These are phyloP conservation scores for Trichoderma koningii DNA, from an alignment of 2,329 filamentous ascomycete species.

Conservation along the genomic window DNA sequence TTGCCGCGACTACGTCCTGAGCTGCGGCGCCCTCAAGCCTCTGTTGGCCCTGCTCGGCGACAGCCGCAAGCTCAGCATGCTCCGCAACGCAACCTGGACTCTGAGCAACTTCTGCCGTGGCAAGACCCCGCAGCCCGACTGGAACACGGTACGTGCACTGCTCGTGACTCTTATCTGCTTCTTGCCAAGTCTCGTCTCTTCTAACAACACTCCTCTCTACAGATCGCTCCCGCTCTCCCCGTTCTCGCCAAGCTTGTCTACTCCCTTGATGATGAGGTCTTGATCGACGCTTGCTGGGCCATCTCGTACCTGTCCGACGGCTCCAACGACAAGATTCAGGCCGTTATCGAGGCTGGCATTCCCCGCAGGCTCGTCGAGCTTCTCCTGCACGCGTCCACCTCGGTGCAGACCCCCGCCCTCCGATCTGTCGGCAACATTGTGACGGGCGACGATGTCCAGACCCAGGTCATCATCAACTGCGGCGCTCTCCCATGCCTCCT, in stretches of 20 bases:
- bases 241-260: slow-evolving; percentile 97
- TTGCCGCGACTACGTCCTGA: slow-evolving; percentile 95
- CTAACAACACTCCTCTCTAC: slow-evolving; percentile 29
- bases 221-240: slow-evolving; percentile 93
- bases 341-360: slow-evolving; percentile 97
- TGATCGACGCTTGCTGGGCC: slow-evolving; percentile 99
- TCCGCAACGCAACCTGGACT: slow-evolving; percentile 98
- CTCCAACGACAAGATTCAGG: slow-evolving; percentile 98
- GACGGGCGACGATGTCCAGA: slow-evolving; percentile 97
- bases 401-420: slow-evolving; percentile 94
- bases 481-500: slow-evolving; percentile 90
- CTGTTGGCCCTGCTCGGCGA: slow-evolving; percentile 88
- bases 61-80: slow-evolving; percentile 98
- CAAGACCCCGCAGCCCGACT: slow-evolving; percentile 98
- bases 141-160: slow-evolving; percentile 75
- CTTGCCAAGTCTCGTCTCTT: background rate
- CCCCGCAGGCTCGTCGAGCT: slow-evolving; percentile 94
- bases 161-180: background rate
- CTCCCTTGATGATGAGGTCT: slow-evolving; percentile 94
- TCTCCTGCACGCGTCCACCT: slow-evolving; percentile 96
- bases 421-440: slow-evolving; percentile 98
- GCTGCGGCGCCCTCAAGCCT: slow-evolving; percentile 86
- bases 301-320: slow-evolving; percentile 98
- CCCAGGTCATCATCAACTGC: slow-evolving; percentile 99
- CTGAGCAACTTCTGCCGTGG: slow-evolving; percentile 99